These are phyloP conservation scores for Sarocladium kiliense DNA, from an alignment of 2,329 filamentous ascomycete genomes.

Conservation along the genomic window DNA sequence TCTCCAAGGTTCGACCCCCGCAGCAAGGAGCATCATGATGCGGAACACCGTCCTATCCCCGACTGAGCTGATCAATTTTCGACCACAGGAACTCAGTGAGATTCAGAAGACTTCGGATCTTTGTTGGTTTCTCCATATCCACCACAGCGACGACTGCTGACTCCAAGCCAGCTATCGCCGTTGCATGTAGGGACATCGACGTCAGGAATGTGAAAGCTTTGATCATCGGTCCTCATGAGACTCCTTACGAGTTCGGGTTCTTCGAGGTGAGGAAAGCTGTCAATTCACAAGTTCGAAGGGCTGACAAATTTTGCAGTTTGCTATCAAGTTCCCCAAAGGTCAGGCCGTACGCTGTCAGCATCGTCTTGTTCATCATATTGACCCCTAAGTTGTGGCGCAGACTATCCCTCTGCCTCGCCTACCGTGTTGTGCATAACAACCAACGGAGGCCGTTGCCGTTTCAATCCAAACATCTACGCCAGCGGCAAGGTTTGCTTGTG, in stretches of 20 bases:
- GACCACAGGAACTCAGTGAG: slow-evolving; percentile 69
- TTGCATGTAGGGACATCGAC: slow-evolving; percentile 82
- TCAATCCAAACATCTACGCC: slow-evolving; percentile 96
- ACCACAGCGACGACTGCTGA: neutral
- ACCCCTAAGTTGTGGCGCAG: slow-evolving; percentile 34
- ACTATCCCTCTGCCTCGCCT: slow-evolving; percentile 72
- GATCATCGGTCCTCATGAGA: slow-evolving; percentile 88
- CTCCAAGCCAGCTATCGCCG: slow-evolving; percentile 64
- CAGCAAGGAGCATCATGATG: slow-evolving; percentile 19
- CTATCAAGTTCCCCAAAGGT: slow-evolving; percentile 73
- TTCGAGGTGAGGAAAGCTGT: slow-evolving; percentile 63
- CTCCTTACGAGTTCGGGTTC: slow-evolving; percentile 95
- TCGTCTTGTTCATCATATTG: neutral
- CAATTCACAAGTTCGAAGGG: neutral
- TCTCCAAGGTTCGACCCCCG: slow-evolving; percentile 62
- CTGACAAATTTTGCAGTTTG: slow-evolving; percentile 49
- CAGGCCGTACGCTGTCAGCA: slow-evolving; percentile 8
- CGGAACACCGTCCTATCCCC: neutral
- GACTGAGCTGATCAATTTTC: slow-evolving; percentile 21
- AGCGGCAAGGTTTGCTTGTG: slow-evolving; percentile 88
- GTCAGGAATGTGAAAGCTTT: slow-evolving; percentile 82
- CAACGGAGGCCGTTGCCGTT: slow-evolving; percentile 80
- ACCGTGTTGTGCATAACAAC: slow-evolving; percentile 69
- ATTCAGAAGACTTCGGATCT: slow-evolving; percentile 80
- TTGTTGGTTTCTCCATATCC: slow-evolving; percentile 34